Conservation (phyloP, 2,329 filamentous ascomycete species). For the Lachnellula suecica region DNA sequence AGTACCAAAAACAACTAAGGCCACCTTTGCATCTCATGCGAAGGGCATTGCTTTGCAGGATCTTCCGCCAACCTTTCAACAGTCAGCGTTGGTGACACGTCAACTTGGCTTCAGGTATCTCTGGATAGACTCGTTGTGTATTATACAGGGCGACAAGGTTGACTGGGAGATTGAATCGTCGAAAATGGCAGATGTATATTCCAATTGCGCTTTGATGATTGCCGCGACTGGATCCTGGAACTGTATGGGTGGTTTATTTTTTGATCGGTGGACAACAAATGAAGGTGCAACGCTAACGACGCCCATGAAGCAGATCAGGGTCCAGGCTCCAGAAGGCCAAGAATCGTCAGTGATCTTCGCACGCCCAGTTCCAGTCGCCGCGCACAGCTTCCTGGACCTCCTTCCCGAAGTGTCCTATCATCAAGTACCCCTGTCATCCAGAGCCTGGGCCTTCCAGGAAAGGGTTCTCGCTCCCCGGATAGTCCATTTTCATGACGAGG, state of each 20-base stretch:
- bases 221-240: too few relatives aligned
- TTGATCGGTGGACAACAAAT: too few relatives aligned
- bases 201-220: slow-evolving; percentile 6
- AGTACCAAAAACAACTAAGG: slow-evolving; percentile 9
- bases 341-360: too few relatives aligned
- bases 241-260: too few relatives aligned
- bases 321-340: too few relatives aligned
- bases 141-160: slow-evolving; percentile 13
- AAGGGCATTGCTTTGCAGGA: slow-evolving; percentile 6
- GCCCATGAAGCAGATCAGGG: too few relatives aligned
- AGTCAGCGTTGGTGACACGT: too few relatives aligned
- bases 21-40: slow-evolving; percentile 9
- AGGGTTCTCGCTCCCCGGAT: not conserved
- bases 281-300: too few relatives aligned
- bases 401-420: not conserved
- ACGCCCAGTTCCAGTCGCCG: too few relatives aligned
- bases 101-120: too few relatives aligned
- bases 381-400: not conserved
- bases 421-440: not conserved
- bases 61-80: slow-evolving; percentile 3
- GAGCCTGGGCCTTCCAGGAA: not conserved
- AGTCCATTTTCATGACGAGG: not conserved
- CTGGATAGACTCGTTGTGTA: slow-evolving; percentile 20
- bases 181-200: slow-evolving; percentile 15
- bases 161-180: slow-evolving; percentile 14